Conservation (phyloP, 352 stramenopile species). For the Phytopythium boreale region DNA sequence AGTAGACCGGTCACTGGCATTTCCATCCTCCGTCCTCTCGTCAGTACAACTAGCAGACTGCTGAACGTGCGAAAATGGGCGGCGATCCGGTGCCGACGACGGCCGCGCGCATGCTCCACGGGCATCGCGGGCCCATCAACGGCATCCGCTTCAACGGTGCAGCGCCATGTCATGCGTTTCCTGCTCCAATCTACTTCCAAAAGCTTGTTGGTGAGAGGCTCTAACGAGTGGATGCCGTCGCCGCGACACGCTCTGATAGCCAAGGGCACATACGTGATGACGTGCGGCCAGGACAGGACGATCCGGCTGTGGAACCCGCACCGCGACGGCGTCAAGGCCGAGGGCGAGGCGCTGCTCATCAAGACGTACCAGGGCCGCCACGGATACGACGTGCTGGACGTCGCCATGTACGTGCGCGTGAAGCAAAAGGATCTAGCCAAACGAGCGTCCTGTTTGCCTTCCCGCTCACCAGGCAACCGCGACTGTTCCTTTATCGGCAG, state of each 20-base stretch:
- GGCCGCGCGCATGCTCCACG: constrained; percentile 50
- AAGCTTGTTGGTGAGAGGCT: background rate
- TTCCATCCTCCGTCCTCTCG: too few species aligned
- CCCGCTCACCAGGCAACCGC: background rate
- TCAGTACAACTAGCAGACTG: too few species aligned
- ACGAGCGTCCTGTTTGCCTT: too few species aligned
- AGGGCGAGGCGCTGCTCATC: constrained; percentile 66
- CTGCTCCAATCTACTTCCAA: background rate
- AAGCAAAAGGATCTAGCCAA: too few species aligned
- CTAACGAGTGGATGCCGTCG: background rate
- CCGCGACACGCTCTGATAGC: constrained; percentile 21
- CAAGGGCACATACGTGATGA: constrained; percentile 90
- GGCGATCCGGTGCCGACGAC: constrained; percentile 24
- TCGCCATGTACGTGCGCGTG: constrained; percentile 74
- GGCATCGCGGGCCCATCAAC: constrained; percentile 71
- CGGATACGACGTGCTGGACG: constrained; percentile 87
- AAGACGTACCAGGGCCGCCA: constrained; percentile 86
- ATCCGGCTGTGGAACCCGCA: constrained; percentile 89
- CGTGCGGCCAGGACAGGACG: constrained; percentile 83
- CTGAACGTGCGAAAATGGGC: constrained; percentile 2
- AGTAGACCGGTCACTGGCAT: background rate
- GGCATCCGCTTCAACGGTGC: constrained; percentile 83
- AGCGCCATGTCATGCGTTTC: background rate
- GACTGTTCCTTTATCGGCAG: constrained; percentile 21
- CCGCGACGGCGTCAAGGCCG: constrained; percentile 52